Evolutionary conservation across 225 moss, liverwort and hornwort species (phyloP).

Genomic region (Pseudisothecium myosuroides): DNA sequence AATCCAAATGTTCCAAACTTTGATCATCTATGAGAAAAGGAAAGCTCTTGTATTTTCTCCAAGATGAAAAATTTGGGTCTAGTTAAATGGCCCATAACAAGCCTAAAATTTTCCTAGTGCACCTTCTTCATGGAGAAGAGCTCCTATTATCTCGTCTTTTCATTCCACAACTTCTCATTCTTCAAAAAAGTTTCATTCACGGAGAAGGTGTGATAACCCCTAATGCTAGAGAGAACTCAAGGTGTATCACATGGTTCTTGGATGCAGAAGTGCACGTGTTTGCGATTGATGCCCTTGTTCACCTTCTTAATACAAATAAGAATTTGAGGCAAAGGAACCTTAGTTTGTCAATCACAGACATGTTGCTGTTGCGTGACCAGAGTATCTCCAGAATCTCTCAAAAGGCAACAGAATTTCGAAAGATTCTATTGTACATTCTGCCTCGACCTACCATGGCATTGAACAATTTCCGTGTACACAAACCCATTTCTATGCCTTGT

Average conservation of each 20-base stretch:
- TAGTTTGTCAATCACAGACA: background rate
- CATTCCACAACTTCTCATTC: too few species aligned
- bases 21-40: background rate
- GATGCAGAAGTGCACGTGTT: background rate
- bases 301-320: too few species aligned
- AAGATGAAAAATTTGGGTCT: background rate
- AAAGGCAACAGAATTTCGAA: background rate
- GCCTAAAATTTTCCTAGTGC: too few species aligned
- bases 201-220: too few species aligned
- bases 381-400: background rate
- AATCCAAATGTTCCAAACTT: background rate
- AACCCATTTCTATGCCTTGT: background rate
- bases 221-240: background rate
- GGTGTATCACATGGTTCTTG: background rate
- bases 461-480: background rate
- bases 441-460: background rate
- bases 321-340: background rate
- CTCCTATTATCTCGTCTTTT: too few species aligned
- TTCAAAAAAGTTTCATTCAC: too few species aligned
- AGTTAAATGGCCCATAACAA: too few species aligned
- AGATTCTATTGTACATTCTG: background rate
- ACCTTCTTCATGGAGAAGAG: too few species aligned
- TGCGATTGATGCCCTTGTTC: background rate
- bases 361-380: background rate
- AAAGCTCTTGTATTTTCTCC: background rate